phyloP scores from a whole-genome alignment of 371 early-diverging fungal genomes.

The Zopfochytrium polystomum region DNA sequence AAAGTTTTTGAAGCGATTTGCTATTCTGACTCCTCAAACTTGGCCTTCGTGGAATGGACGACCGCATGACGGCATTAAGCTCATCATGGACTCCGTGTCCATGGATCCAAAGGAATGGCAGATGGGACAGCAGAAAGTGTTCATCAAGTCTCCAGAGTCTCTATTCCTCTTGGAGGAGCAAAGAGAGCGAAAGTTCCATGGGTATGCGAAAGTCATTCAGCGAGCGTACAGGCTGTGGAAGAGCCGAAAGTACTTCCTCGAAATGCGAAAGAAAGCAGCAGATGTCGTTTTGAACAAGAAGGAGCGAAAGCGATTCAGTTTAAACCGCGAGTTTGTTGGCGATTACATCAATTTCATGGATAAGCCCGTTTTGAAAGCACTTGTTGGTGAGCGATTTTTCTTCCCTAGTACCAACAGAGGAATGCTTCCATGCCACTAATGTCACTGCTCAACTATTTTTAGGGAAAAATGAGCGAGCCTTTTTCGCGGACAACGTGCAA shows the following conservation, averaged over 20 bases:
- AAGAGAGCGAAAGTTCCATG: slow-evolving; percentile 94
- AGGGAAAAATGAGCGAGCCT: slow-evolving; percentile 51
- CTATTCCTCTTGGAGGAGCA: slow-evolving; percentile 89
- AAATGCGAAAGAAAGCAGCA: slow-evolving; percentile 89
- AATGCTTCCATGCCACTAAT: not conserved
- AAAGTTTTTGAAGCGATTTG: slow-evolving; percentile 75
- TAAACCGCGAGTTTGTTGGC: slow-evolving; percentile 84
- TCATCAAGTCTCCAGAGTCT: slow-evolving; percentile 94
- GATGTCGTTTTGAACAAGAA: slow-evolving; percentile 86
- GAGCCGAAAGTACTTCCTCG: slow-evolving; percentile 82
- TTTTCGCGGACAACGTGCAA: slow-evolving; percentile 41
- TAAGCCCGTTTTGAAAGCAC: slow-evolving; percentile 55
- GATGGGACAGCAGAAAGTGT: slow-evolving; percentile 87
- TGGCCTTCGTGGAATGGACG: slow-evolving; percentile 85
- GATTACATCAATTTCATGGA: slow-evolving; percentile 81
- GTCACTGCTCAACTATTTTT: slow-evolving; percentile 1
- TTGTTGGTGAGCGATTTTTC: slow-evolving; percentile 53
- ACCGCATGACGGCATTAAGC: slow-evolving; percentile 62
- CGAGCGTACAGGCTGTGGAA: slow-evolving; percentile 87
- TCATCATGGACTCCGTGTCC: slow-evolving; percentile 81
- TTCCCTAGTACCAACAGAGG: not conserved
- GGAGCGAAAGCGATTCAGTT: slow-evolving; percentile 84
- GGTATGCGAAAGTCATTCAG: slow-evolving; percentile 93
- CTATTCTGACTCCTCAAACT: slow-evolving; percentile 75
- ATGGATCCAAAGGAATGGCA: slow-evolving; percentile 93